phyloP scores from a whole-genome alignment of 225 moss, liverwort and hornwort genomes.

The Thuidium tamariscinum region DNA sequence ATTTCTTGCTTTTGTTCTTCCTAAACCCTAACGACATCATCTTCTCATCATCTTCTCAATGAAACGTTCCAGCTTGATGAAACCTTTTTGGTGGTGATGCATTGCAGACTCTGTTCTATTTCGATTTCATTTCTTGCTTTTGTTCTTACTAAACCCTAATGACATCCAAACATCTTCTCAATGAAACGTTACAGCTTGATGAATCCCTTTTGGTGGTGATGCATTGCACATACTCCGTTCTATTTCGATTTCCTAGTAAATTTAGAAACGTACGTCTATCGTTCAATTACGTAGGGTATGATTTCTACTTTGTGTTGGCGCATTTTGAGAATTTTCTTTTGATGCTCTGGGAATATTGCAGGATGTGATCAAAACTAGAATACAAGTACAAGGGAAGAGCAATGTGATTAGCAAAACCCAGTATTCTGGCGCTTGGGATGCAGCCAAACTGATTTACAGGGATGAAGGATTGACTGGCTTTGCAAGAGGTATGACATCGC shows the following conservation, averaged over 20 bases:
- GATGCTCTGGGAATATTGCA: conserved; percentile 8
- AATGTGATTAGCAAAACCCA: conserved; percentile 39
- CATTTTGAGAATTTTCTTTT: neutral
- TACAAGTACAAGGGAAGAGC: conserved; percentile 80
- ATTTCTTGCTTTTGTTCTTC: neutral
- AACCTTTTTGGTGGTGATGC: neutral
- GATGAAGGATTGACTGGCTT: conserved; percentile 55
- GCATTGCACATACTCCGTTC: neutral
- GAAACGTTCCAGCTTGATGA: neutral
- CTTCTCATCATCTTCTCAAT: neutral
- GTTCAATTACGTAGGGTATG: neutral
- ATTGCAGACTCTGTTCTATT: neutral
- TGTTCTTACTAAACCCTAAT: neutral
- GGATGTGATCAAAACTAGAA: conserved; percentile 79
- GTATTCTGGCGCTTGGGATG: conserved; percentile 56
- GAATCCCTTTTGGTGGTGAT: neutral
- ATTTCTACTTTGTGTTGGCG: neutral
- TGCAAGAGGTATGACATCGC: conserved; percentile 46
- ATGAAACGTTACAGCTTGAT: neutral
- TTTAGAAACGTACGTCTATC: neutral
- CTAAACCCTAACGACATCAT: neutral
- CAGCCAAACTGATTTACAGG: conserved; percentile 42
- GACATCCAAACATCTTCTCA: neutral
- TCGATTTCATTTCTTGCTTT: neutral
- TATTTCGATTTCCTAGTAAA: neutral